Base-by-base conservation (phyloP, 768 basidiomycete genomes). In the Mycena alexandri region DNA sequence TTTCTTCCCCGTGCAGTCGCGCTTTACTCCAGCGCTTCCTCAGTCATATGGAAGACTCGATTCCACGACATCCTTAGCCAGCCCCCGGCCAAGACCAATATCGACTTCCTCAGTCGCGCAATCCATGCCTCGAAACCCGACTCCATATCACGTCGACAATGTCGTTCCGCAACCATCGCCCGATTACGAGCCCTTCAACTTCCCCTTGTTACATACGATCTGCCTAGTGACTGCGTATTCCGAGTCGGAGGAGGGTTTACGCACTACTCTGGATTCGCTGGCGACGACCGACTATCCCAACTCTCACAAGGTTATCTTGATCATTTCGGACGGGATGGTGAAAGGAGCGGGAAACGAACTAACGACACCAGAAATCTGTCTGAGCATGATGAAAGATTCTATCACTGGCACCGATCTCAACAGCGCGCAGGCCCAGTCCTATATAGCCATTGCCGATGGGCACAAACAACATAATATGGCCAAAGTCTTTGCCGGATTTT, bases 391-490 rank as follows among this genome's bases (percentile, higher is more conserved):
- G 98, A 96, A 93, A 81, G 96, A 99, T 80, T 88, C 1, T 7
- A 43, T 57, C 56, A 57, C 56, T 14, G 56, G 86, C 90, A 0
- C 83, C 90, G 22, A 93, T 80, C 92, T 94, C 77, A 92, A 93
- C 72, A 95, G 98, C 56, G 95, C 98, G 44, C 93, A 96, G 77
- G 83, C 95, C 2, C 94, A 97, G 72, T 97, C 96, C 29, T 99
- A 99, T 75, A 95, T 99, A 59, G 96, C 98, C 65, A 98, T 99
- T 73, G 98, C 98, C 13, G 97, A 99, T 76, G 98, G 98, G 21
- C 96, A 99, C 85, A 99, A 98, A 82, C 88, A 95, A 34, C 98
- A 99, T 84, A 99, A 99, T 78, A 98, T 96, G 96, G 97, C 96
- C 47, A 96, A 96, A 81, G 96, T 99, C 42, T 98, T 93, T 75